phyloP scores from a whole-genome alignment of 2,329 filamentous ascomycete species.

The Fusarium verrucosum region DNA sequence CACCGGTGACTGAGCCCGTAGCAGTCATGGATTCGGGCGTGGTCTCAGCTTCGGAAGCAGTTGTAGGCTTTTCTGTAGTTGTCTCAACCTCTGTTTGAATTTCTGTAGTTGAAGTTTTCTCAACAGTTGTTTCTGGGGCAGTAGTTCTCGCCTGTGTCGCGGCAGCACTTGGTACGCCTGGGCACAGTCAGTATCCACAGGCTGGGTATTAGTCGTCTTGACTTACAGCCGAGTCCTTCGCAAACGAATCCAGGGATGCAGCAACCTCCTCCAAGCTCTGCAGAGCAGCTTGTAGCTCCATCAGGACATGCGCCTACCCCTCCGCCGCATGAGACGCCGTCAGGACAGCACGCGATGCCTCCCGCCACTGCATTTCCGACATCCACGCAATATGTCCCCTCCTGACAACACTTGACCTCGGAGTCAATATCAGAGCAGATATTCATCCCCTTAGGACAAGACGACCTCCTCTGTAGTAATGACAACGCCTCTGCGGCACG shows the following conservation, averaged over 20 bases:
- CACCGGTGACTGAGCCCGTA: constrained; percentile 51
- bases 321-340: constrained; percentile 70
- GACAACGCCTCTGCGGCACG: constrained; percentile 59
- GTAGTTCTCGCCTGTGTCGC: constrained; percentile 42
- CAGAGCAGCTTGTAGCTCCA: constrained; percentile 71
- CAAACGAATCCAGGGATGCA: constrained; percentile 78
- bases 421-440: constrained; percentile 71
- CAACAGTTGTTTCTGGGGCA: constrained; percentile 51
- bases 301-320: constrained; percentile 68
- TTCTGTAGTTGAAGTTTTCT: constrained; percentile 50
- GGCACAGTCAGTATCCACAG: constrained; percentile 8
- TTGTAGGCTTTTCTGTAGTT: constrained; percentile 31
- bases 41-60: neutral
- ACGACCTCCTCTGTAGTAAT: constrained; percentile 65
- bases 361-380: constrained; percentile 71
- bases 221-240: constrained; percentile 74
- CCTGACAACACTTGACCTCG: constrained; percentile 76
- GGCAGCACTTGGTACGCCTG: constrained; percentile 49
- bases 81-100: constrained; percentile 47
- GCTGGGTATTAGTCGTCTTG: neutral
- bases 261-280: constrained; percentile 75
- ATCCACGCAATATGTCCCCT: constrained; percentile 71
- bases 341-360: constrained; percentile 78
- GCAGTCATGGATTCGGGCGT: constrained; percentile 43
- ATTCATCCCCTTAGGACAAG: constrained; percentile 73